Evolutionary conservation across 192 early-diverging fungal species (phyloP).

Genomic region (Linnemannia hyalina): DNA sequence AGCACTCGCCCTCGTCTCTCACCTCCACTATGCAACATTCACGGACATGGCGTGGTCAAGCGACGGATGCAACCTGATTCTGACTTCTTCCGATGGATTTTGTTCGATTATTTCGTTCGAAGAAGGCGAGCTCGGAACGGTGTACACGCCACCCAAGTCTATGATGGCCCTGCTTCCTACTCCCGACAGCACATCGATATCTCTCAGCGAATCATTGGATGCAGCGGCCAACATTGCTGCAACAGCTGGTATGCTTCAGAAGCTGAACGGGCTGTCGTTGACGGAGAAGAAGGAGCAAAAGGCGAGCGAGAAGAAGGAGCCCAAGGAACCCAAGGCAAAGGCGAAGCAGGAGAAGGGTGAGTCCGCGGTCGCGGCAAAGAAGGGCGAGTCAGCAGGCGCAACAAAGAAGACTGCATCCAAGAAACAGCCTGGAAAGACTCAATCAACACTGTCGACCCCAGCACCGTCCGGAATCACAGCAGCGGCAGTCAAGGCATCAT

Average conservation of each 20-base stretch:
- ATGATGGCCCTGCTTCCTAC: conserved; percentile 28
- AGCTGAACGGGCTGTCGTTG: conserved; percentile 38
- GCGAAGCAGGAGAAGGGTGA: conserved; percentile 22
- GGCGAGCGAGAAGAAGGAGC: conserved; percentile 17
- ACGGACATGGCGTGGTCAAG: conserved; percentile 90
- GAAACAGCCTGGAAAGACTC: neutral
- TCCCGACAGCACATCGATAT: neutral
- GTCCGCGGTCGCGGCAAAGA: conserved; percentile 12
- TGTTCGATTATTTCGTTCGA: conserved; percentile 83
- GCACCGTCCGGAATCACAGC: neutral
- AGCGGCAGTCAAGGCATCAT: conserved; percentile 13
- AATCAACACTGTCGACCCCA: neutral
- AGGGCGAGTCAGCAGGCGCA: neutral
- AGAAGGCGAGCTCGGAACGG: conserved; percentile 73
- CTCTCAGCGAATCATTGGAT: conserved; percentile 14
- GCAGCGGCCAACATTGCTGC: conserved; percentile 33
- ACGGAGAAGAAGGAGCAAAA: conserved; percentile 27
- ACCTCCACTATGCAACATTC: conserved; percentile 90
- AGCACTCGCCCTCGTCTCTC: conserved; percentile 80
- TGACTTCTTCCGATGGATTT: conserved; percentile 90
- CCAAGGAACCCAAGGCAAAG: conserved; percentile 29
- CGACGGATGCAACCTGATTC: conserved; percentile 81
- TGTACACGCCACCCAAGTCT: conserved; percentile 33
- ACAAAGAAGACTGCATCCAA: neutral
- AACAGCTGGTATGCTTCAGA: conserved; percentile 49